Evolutionary conservation across 176 grass and related monocot species (phyloP), one percentile per base, ranked within the genome.

Genomic region (Aegilops umbellulata): DNA sequence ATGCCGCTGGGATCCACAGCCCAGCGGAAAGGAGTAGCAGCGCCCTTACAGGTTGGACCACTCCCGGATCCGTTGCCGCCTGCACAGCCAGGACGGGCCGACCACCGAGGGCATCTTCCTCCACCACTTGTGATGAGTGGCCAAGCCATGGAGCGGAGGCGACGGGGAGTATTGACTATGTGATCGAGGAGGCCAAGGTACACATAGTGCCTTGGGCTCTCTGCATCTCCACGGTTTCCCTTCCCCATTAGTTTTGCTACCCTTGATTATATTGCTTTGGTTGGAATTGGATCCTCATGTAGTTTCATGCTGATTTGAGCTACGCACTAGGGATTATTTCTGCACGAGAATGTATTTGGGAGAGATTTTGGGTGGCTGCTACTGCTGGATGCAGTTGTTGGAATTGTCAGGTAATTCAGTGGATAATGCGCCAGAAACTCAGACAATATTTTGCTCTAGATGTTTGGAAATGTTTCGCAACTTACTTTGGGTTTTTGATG

Each of bases 111-210:
- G 34, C 34, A 35, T 35, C 6, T 35, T 35, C 34, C 34, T 35
- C 34, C 34, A 35, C 34, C 34, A 35, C 34, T 35, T 35, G 34
- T 32, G 31, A 7, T 35, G 6, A 35, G 6, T 35, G 34, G 34
- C 34, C 34, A 1, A 35, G 34, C 34, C 34, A 35, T 35, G 34
- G 6, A 35, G 34, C 34, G 6, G 34, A 69, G 86, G 65, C 90
- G 84, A 95, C 95, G 88, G 85, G 83, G 84, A 92, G 86, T 60
- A 60, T 98, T 75, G 93, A 92, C 38, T 93, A 95, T 95, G 88
- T 98, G 88, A 92, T 98, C 73, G 96, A 98, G 86, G 96, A 98
- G 92, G 90, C 69, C 6, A 98, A 95, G 90, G 64, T 89, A 71
- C 96, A 93, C 39, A 94, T 93, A 41, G 86, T 95, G 15, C 89